phyloP scores from a whole-genome alignment of 257 asterid species.

The Nicotiana paniculata region DNA sequence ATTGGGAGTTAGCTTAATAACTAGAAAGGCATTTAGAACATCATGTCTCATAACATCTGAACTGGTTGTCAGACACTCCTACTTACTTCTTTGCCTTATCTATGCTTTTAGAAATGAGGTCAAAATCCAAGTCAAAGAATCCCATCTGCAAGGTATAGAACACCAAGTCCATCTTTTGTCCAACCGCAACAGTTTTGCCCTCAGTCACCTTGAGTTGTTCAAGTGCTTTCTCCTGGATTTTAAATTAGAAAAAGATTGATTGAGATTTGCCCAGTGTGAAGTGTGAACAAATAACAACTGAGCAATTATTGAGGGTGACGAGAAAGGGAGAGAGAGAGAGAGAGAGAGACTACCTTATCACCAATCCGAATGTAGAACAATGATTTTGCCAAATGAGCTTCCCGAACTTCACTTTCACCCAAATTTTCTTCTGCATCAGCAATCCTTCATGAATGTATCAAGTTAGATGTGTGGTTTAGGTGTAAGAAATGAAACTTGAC shows the following conservation, averaged over 20 bases:
- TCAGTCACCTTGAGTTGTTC: constrained; percentile 93
- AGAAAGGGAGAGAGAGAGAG: neutral
- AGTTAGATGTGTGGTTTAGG: constrained; percentile 7
- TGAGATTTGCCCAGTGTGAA: constrained; percentile 1
- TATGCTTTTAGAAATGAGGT: constrained; percentile 85
- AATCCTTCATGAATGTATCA: constrained; percentile 45
- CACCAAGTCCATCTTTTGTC: constrained; percentile 98
- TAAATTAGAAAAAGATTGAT: neutral
- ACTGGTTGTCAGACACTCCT: neutral
- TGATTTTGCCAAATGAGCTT: constrained; percentile 89
- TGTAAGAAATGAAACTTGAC: neutral
- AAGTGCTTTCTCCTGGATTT: constrained; percentile 79
- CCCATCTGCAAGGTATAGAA: constrained; percentile 77
- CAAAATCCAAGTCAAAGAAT: constrained; percentile 86
- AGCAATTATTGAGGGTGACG: neutral
- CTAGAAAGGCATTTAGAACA: neutral
- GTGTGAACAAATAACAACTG: neutral
- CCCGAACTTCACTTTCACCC: constrained; percentile 97
- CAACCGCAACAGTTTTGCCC: constrained; percentile 94
- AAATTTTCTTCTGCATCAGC: constrained; percentile 92
- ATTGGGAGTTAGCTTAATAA: constrained; percentile 6
- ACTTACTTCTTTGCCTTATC: constrained; percentile 91
- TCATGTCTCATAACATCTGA: neutral
- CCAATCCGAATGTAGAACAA: constrained; percentile 68
- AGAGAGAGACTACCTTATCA: constrained; percentile 44